These are phyloP conservation scores for Dactylellina leptospora DNA, from an alignment of 2,329 filamentous ascomycete genomes.

Conservation along the genomic window DNA sequence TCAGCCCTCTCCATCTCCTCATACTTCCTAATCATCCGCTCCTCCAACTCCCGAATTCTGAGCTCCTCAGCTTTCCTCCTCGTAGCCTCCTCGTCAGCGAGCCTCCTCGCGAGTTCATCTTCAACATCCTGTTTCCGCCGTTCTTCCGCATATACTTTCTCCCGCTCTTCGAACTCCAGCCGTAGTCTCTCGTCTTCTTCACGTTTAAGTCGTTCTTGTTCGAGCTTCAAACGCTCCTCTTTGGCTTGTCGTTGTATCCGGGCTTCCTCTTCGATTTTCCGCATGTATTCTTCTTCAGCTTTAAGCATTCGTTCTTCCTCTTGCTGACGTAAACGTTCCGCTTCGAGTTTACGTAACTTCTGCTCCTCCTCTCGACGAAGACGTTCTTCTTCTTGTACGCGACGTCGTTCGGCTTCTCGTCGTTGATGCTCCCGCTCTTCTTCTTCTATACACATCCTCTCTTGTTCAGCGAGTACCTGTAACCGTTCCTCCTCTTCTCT, in stretches of 20 bases:
- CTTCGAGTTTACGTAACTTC: slow-evolving; percentile 29
- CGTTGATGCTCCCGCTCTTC: slow-evolving; percentile 38
- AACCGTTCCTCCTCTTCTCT: slow-evolving; percentile 36
- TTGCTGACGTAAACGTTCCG: slow-evolving; percentile 25
- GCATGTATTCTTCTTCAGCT: slow-evolving; percentile 2
- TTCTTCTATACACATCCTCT: slow-evolving; percentile 38
- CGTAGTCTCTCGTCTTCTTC: slow-evolving; percentile 56
- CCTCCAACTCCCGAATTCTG: slow-evolving; percentile 33
- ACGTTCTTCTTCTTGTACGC: slow-evolving; percentile 51
- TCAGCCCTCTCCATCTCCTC: slow-evolving; percentile 41
- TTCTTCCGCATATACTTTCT: slow-evolving; percentile 55
- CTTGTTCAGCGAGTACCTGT: slow-evolving; percentile 34
- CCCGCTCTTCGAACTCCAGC: slow-evolving; percentile 53
- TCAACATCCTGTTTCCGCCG: slow-evolving; percentile 32
- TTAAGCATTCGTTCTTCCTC: slow-evolving; percentile 22
- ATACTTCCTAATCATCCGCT: slow-evolving; percentile 41
- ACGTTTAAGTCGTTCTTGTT: slow-evolving; percentile 56
- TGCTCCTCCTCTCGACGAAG: slow-evolving; percentile 26
- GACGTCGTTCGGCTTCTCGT: slow-evolving; percentile 28
- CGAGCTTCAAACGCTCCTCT: not conserved
- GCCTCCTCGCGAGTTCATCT: slow-evolving; percentile 14
- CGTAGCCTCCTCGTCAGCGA: slow-evolving; percentile 30
- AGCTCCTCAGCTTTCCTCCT: slow-evolving; percentile 33
- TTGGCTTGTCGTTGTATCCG: not conserved
- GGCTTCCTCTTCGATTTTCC: slow-evolving; percentile 7